phyloP scores from a whole-genome alignment of 2,329 filamentous ascomycete genomes.

The Penicillium palitans region DNA sequence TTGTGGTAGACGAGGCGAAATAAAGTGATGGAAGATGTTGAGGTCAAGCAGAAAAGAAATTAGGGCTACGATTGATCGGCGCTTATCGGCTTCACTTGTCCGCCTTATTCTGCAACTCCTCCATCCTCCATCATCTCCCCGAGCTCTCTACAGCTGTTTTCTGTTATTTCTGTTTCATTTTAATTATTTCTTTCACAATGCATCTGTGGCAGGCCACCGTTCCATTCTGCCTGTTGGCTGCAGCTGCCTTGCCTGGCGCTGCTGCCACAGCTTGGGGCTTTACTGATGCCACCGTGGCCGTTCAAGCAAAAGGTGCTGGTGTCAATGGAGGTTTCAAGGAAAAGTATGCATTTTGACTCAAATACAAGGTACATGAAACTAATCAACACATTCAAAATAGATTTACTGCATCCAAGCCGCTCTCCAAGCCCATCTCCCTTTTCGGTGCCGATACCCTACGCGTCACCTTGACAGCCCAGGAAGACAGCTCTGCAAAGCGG shows the following conservation, averaged over 20 bases:
- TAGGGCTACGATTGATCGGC: conserved; percentile 38
- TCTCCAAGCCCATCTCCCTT: conserved; percentile 65
- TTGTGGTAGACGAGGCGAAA: conserved; percentile 2
- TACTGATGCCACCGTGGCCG: conserved; percentile 62
- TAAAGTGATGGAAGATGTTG: conserved; percentile 13
- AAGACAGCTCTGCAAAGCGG: conserved; percentile 74
- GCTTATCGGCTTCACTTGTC: conserved; percentile 28
- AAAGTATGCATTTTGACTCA: conserved; percentile 45
- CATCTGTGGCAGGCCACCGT: conserved; percentile 38
- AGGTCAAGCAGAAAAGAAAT: conserved; percentile 34
- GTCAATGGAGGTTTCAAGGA: conserved; percentile 56
- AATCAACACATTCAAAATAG: conserved; percentile 42
- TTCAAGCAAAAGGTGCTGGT: conserved; percentile 61
- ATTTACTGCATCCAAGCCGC: conserved; percentile 59
- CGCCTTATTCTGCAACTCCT: conserved; percentile 27
- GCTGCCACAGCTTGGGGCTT: conserved; percentile 62
- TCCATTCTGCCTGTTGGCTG: conserved; percentile 40
- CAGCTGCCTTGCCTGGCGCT: conserved; percentile 35
- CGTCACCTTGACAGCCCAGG: conserved; percentile 76
- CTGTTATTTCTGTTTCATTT: conserved; percentile 7
- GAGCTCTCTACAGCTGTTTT: conserved; percentile 11
- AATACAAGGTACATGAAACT: conserved; percentile 6
- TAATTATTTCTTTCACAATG: conserved; percentile 31
- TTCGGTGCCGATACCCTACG: conserved; percentile 73
- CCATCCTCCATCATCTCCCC: conserved; percentile 13